These are phyloP conservation scores for Murraya koenigii DNA, from an alignment of 345 rosid species.

Conservation along the genomic window DNA sequence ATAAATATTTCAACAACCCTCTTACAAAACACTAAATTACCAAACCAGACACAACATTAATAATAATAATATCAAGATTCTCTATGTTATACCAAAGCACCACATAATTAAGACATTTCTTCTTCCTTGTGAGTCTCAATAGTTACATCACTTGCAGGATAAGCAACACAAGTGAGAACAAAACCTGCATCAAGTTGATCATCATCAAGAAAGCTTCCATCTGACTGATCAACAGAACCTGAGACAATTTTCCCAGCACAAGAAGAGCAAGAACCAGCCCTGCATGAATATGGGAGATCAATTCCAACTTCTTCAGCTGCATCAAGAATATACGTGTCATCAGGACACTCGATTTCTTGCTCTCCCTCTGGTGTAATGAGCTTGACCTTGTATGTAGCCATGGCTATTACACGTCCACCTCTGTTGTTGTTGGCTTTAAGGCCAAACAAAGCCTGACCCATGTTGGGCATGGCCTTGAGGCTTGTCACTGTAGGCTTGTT, in stretches of 20 bases:
- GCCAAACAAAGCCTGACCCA: slow-evolving; percentile 57
- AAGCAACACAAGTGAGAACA: slow-evolving; percentile 86
- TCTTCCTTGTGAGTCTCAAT: slow-evolving; percentile 96
- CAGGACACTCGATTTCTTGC: slow-evolving; percentile 48
- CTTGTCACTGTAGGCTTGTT: slow-evolving; percentile 35
- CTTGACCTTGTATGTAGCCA: slow-evolving; percentile 78
- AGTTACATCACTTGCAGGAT: slow-evolving; percentile 46
- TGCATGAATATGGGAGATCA: slow-evolving; percentile 92
- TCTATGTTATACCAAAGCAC: too few species aligned
- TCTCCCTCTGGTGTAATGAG: slow-evolving; percentile 69
- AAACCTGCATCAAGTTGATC: slow-evolving; percentile 61
- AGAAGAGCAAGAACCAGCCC: slow-evolving; percentile 91
- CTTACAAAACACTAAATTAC: background rate
- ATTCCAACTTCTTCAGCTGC: slow-evolving; percentile 64
- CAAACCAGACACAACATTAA: background rate
- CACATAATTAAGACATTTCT: slow-evolving; percentile 36
- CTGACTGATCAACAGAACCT: slow-evolving; percentile 78
- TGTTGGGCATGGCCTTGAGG: slow-evolving; percentile 47
- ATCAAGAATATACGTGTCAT: slow-evolving; percentile 69
- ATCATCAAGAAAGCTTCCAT: slow-evolving; percentile 79
- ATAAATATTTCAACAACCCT: background rate
- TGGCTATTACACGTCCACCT: slow-evolving; percentile 52
- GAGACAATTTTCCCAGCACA: slow-evolving; percentile 62
- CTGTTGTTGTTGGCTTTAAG: slow-evolving; percentile 41
- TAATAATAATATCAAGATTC: too few species aligned